A percentile compares a stretch with the other conserved stretches of the same genome.
phyloP scores from a whole-genome alignment of 1,284 basidiomycete genomes.

The Trichosporon asahii region DNA sequence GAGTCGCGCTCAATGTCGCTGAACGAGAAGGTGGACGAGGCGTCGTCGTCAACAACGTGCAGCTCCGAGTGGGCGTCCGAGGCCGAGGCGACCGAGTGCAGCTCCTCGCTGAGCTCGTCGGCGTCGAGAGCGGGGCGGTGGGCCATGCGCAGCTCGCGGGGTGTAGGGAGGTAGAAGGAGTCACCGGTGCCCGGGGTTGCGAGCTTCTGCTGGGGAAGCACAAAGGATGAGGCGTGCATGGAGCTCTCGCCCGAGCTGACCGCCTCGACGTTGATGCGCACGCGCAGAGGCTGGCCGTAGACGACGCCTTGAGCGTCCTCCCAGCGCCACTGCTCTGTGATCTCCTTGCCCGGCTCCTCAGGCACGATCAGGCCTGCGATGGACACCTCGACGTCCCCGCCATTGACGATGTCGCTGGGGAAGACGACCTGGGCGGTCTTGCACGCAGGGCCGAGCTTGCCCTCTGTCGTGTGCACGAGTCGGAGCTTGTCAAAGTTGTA shows the following conservation, averaged over 20 bases:
- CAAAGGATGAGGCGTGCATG: slow-evolving; percentile 31
- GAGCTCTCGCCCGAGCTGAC: slow-evolving; percentile 26
- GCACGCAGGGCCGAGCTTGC: slow-evolving; percentile 26
- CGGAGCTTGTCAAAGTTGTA: slow-evolving; percentile 36
- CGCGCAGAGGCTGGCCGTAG: slow-evolving; percentile 45
- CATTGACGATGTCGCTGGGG: slow-evolving; percentile 34
- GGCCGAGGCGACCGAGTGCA: slow-evolving; percentile 12
- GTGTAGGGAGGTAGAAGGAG: slow-evolving; percentile 20
- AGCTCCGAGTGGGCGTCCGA: slow-evolving; percentile 17
- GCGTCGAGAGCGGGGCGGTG: slow-evolving; percentile 12
- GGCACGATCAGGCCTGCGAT: slow-evolving; percentile 42
- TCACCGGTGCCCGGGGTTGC: slow-evolving; percentile 7
- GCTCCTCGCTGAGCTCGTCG: slow-evolving; percentile 16
- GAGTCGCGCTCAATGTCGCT: slow-evolving; percentile 17
- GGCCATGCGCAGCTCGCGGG: slow-evolving; percentile 10
- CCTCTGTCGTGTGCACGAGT: slow-evolving; percentile 33
- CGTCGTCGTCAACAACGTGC: slow-evolving; percentile 24
- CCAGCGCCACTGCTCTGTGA: slow-evolving; percentile 45
- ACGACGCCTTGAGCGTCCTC: slow-evolving; percentile 40
- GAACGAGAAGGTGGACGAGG: slow-evolving; percentile 22
- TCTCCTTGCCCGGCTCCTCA: slow-evolving; percentile 35
- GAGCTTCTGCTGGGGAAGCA: slow-evolving; percentile 30
- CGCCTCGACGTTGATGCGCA: slow-evolving; percentile 37
- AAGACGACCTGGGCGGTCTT: slow-evolving; percentile 23
- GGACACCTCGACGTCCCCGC: slow-evolving; percentile 35